Conservation (phyloP, 208 protist species). For the Strigomonas culicis region DNA sequence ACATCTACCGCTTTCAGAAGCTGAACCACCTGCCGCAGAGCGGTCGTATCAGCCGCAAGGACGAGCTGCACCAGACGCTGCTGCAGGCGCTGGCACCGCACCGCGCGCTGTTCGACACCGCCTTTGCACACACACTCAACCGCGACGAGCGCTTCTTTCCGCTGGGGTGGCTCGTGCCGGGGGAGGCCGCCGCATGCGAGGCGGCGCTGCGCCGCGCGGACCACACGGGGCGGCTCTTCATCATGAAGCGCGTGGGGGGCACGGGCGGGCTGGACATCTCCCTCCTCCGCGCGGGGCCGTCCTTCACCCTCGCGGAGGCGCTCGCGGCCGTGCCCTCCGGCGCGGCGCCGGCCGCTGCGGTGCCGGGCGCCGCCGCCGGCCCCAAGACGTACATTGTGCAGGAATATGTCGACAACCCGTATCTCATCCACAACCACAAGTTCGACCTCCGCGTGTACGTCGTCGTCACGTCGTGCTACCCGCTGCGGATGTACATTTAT, state of each 20-base stretch:
- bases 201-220: conserved; percentile 18
- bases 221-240: conserved; percentile 52
- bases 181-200: conserved; percentile 31
- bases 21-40: conserved; percentile 91
- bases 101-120: conserved; percentile 16
- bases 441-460: conserved; percentile 93
- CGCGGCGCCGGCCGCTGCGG: too few relatives aligned
- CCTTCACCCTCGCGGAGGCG: conserved; percentile 2
- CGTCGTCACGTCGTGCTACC: conserved; percentile 81
- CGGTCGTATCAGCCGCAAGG: conserved; percentile 77
- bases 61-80: conserved; percentile 63
- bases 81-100: conserved; percentile 8
- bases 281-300: conserved; percentile 26
- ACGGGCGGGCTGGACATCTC: conserved; percentile 71
- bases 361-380: neutral
- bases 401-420: conserved; percentile 71
- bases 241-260: conserved; percentile 62
- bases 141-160: conserved; percentile 45
- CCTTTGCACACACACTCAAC: conserved; percentile 6
- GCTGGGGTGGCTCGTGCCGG: conserved; percentile 39
- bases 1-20: conserved; percentile 41
- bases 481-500: conserved; percentile 82
- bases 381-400: conserved; percentile 50
- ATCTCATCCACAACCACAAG: conserved; percentile 86
- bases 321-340: neutral